Evolutionary conservation across 768 basidiomycete genomes (phyloP).

Genomic region (Phaffia australis): DNA sequence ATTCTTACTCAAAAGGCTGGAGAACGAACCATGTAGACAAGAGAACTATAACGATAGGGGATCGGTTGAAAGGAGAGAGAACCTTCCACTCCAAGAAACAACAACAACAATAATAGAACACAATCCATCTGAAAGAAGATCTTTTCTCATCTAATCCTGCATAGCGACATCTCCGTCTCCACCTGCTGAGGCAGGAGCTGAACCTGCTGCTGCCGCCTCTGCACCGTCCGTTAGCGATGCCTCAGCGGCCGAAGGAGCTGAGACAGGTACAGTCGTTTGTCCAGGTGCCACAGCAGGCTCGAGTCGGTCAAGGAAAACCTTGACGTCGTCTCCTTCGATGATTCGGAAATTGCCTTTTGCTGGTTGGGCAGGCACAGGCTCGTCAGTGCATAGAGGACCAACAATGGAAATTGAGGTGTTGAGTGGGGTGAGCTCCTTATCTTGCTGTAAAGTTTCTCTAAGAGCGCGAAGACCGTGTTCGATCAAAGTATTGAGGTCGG

Average conservation of each 20-base stretch:
- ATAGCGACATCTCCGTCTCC: slow-evolving; percentile 77
- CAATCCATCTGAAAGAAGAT: neutral
- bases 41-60: no score
- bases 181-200: slow-evolving; percentile 31
- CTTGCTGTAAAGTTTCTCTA: slow-evolving; percentile 93
- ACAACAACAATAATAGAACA: no score
- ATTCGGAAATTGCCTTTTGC: slow-evolving; percentile 64
- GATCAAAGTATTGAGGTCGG: slow-evolving; percentile 45
- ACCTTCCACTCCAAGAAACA: no score
- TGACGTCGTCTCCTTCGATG: slow-evolving; percentile 68
- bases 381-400: slow-evolving; percentile 40
- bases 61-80: no score
- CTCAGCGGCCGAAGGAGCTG: slow-evolving; percentile 3
- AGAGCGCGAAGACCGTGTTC: slow-evolving; percentile 88
- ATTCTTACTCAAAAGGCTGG: no score
- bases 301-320: slow-evolving; percentile 67
- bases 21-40: no score
- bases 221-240: slow-evolving; percentile 39
- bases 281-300: slow-evolving; percentile 50
- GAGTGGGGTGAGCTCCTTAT: slow-evolving; percentile 83
- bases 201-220: slow-evolving; percentile 40
- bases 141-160: slow-evolving; percentile 45
- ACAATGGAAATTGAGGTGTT: slow-evolving; percentile 95
- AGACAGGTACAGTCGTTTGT: slow-evolving; percentile 27
- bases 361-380: slow-evolving; percentile 37